Percentiles rank a stretch among this genome's conserved stretches.
phyloP scores from a whole-genome alignment of 2,329 filamentous ascomycete species.

The Diaporthe sp. region DNA sequence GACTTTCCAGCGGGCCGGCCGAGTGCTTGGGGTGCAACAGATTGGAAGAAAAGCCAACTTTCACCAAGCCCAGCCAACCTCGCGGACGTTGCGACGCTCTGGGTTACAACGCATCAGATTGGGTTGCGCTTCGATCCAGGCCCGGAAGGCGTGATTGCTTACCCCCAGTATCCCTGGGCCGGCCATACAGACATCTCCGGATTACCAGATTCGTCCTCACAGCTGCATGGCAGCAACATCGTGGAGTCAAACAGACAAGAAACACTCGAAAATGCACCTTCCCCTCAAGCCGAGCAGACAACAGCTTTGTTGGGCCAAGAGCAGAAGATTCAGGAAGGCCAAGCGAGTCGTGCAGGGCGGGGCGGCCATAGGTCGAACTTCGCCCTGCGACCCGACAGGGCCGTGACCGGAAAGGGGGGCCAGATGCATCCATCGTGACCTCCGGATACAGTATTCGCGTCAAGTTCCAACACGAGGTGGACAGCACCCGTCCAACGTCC shows the following conservation, averaged over 20 bases:
- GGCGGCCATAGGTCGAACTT: constrained; percentile 21
- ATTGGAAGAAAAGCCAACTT: neutral
- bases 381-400: constrained; percentile 16
- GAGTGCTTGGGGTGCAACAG: constrained; percentile 18
- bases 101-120: constrained; percentile 29
- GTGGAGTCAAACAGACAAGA: constrained; percentile 11
- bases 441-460: constrained; percentile 32
- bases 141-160: constrained; percentile 26
- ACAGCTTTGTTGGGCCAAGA: constrained; percentile 14
- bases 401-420: constrained; percentile 31
- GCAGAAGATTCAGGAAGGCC: constrained; percentile 11
- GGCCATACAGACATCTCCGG: constrained; percentile 23
- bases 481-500: constrained; percentile 17
- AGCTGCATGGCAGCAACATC: neutral
- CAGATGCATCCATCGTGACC: constrained; percentile 33
- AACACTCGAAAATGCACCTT: neutral
- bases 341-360: constrained; percentile 32
- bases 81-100: constrained; percentile 12
- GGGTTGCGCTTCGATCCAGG: constrained; percentile 26
- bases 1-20: neutral
- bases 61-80: constrained; percentile 11
- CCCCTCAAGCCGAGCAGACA: constrained; percentile 8
- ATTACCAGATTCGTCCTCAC: constrained; percentile 27
- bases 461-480: constrained; percentile 29
- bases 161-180: constrained; percentile 21